These are phyloP conservation scores for Lactifluus piperatus DNA, from an alignment of 768 basidiomycete genomes.

Conservation along the genomic window DNA sequence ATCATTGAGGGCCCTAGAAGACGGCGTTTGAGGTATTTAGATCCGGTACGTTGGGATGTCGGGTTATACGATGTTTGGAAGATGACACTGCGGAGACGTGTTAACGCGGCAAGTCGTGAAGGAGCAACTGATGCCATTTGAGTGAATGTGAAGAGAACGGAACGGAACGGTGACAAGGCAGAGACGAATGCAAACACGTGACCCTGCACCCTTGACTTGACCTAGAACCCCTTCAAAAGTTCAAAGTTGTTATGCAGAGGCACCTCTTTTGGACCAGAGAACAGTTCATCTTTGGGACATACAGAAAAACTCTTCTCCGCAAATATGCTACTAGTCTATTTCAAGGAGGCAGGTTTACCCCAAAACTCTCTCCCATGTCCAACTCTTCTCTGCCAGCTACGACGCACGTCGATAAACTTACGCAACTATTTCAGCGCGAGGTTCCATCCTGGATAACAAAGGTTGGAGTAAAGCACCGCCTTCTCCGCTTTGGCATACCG, in stretches of 20 bases:
- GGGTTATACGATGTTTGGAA: slow-evolving; percentile 92
- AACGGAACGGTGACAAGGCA: too few species aligned
- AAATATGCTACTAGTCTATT: not conserved
- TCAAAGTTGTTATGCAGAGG: slow-evolving; percentile 1
- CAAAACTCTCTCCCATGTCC: not conserved
- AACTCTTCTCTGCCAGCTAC: not conserved
- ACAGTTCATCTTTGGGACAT: not conserved
- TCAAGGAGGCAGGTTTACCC: not conserved
- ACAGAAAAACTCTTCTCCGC: not conserved
- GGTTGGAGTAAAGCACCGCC: slow-evolving; percentile 29
- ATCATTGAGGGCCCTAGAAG: slow-evolving; percentile 83
- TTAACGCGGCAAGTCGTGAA: slow-evolving; percentile 51
- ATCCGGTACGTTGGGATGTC: slow-evolving; percentile 67
- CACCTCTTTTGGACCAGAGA: not conserved
- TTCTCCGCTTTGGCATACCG: slow-evolving; percentile 44
- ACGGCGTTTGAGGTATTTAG: slow-evolving; percentile 80
- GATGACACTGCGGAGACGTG: slow-evolving; percentile 55
- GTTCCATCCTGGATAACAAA: slow-evolving; percentile 9
- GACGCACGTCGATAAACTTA: not conserved
- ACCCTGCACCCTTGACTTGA: not conserved
- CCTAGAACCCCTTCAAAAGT: not conserved
- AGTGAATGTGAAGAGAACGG: not conserved
- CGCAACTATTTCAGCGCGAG: slow-evolving; percentile 6
- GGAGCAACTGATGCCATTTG: slow-evolving; percentile 35
- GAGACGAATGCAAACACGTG: not conserved